Base-by-base conservation (phyloP, 2,329 filamentous ascomycete species). In the Chalaropsis ovoidea region DNA sequence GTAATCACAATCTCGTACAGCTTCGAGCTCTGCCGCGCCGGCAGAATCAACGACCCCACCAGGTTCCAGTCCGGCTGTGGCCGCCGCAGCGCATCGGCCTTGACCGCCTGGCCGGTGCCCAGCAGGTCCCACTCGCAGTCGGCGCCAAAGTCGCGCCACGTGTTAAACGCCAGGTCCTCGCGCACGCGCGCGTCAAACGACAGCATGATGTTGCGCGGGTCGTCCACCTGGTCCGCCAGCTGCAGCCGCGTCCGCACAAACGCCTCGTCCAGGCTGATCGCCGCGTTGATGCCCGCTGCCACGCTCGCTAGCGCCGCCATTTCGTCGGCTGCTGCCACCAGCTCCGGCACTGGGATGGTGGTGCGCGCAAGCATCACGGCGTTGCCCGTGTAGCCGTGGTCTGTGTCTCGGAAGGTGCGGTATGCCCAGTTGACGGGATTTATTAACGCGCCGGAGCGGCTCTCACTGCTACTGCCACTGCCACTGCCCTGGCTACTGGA, bases 61-160 rank as follows among this genome's bases (percentile, higher is more conserved):
- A 73, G 70, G 47, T 72, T 72, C 70, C 72, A 73, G 24, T 62
- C 67, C 4, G 69, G 70, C 68, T 73, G 72, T 41, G 72, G 69
- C 19, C 72, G 71, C 6, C 74, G 72, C 2, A 76, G 70, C 1
- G 70, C 69, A n/a, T 73, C 73, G 0, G 74, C 69, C 62, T 61
- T 68, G 19, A 66, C 45, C 3, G 45, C 11, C 2, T 31, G 31
- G 8, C 35, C 58, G 1, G 31, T 27, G n/a, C 73, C 73, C 0
- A 73, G 71, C 13, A 76, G 69, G 6, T 61, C 35, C 71, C 77
- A 79, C 67, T 72, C 69, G 4, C 74, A 73, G 67, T 79, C 76
- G 24, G 74, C 76, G 1, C 77, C 77, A 68, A 79, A 76, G 65
- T 75, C 73, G 7, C 76, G 72, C 77, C 77, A 79, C 3, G 77